Evolutionary conservation across 179 eudicot genomes (phyloP).

Genomic region (Heliamphora pulchella): DNA sequence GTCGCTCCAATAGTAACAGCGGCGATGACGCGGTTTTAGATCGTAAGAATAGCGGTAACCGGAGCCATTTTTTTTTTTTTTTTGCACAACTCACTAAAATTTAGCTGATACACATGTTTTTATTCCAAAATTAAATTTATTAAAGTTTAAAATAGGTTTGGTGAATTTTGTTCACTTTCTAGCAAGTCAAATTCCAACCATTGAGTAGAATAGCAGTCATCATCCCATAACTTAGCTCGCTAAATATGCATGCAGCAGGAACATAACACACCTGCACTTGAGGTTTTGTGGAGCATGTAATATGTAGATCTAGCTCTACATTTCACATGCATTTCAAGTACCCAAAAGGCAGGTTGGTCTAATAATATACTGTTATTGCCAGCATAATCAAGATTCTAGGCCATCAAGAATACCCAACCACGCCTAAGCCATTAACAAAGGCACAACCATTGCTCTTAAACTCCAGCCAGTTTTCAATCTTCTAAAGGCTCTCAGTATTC

Average conservation of each 20-base stretch:
- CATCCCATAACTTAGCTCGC: too few species aligned
- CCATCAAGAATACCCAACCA: background rate
- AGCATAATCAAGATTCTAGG: background rate
- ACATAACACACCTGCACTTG: slow-evolving; percentile 2
- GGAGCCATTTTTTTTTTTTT: too few species aligned
- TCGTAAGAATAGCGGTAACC: too few species aligned
- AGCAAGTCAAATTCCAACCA: background rate
- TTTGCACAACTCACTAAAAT: too few species aligned
- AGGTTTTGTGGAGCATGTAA: background rate
- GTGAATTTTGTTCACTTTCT: too few species aligned
- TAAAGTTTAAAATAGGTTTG: too few species aligned
- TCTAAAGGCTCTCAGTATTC: background rate
- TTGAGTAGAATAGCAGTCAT: background rate
- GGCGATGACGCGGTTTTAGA: too few species aligned
- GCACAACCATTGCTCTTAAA: too few species aligned
- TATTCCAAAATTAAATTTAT: too few species aligned
- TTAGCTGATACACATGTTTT: too few species aligned
- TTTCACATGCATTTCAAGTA: background rate
- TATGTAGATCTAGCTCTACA: background rate
- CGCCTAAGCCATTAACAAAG: background rate
- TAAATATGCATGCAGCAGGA: background rate
- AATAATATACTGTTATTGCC: background rate
- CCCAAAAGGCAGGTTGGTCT: background rate
- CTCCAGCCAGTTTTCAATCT: background rate
- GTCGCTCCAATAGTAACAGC: too few species aligned